A percentile compares a stretch with the other conserved stretches of the same genome.
These are phyloP conservation scores for Citrus sp. DNA, from an alignment of 345 rosid genomes.

Conservation along the genomic window DNA sequence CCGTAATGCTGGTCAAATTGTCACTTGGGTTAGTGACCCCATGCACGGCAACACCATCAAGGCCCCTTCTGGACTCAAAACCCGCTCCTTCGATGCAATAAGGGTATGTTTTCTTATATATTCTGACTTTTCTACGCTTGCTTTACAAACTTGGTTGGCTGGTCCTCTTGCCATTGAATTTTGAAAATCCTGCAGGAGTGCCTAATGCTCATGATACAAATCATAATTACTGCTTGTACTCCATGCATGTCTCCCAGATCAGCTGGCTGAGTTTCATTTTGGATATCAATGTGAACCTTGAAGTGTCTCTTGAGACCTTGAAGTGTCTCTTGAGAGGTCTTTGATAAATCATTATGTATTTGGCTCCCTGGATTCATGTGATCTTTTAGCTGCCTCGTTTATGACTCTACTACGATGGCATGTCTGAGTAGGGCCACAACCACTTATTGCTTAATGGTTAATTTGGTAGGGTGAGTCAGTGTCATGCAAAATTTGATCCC, in stretches of 20 bases:
- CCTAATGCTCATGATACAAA: not conserved
- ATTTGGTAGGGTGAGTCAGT: not conserved
- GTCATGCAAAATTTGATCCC: not conserved
- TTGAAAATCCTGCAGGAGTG: not conserved
- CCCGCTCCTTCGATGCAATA: slow-evolving; percentile 43
- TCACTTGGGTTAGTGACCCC: slow-evolving; percentile 40
- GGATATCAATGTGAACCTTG: not conserved
- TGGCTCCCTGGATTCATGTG: not conserved
- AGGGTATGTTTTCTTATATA: slow-evolving; percentile 17
- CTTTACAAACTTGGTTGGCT: not conserved
- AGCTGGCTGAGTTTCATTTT: not conserved
- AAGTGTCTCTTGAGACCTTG: not conserved
- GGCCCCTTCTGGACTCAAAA: slow-evolving; percentile 42
- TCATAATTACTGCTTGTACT: not conserved
- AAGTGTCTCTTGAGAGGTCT: not conserved
- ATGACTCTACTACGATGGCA: not conserved
- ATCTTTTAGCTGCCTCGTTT: not conserved
- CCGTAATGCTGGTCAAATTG: slow-evolving; percentile 33
- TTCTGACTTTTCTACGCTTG: not conserved
- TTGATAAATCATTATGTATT: not conserved
- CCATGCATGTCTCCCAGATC: not conserved
- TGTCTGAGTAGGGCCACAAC: not conserved
- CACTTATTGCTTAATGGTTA: not conserved
- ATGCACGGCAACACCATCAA: slow-evolving; percentile 46
- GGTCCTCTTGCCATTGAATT: not conserved